These are phyloP conservation scores for Peronospora farinosa DNA, from an alignment of 352 stramenopile species.

Conservation along the genomic window DNA sequence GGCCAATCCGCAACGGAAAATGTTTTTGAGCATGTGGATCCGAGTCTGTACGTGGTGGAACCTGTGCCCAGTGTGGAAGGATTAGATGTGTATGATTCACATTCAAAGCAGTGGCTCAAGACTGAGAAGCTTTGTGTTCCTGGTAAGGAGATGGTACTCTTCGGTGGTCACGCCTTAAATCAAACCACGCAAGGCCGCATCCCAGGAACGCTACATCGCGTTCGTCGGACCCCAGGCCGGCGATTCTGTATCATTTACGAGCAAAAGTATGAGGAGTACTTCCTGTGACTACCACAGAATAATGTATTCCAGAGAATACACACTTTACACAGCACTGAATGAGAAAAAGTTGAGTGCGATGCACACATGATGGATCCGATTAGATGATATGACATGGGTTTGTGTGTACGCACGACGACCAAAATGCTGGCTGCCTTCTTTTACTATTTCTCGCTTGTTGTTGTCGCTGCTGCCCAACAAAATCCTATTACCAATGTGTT, in stretches of 20 bases:
- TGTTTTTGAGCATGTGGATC: conserved; percentile 61
- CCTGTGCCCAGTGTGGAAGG: conserved; percentile 47
- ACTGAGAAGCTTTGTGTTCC: conserved; percentile 43
- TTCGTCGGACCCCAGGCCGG: conserved; percentile 32
- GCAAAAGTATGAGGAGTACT: conserved; percentile 60
- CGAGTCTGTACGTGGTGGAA: conserved; percentile 54
- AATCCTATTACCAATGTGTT: background rate
- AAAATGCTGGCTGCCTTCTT: too few species aligned
- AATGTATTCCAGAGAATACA: background rate
- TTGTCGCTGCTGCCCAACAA: too few species aligned
- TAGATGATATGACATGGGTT: too few species aligned
- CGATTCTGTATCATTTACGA: conserved; percentile 63
- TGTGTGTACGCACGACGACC: too few species aligned
- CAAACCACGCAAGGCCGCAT: conserved; percentile 42
- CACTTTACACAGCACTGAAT: background rate
- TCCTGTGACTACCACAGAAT: conserved; percentile 20
- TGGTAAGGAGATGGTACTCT: conserved; percentile 54
- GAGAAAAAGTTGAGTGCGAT: background rate
- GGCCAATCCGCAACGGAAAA: conserved; percentile 53
- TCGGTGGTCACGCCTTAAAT: conserved; percentile 49
- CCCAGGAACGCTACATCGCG: conserved; percentile 45
- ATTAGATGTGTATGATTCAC: conserved; percentile 49
- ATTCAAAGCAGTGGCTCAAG: conserved; percentile 48
- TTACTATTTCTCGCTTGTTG: too few species aligned
- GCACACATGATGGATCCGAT: background rate